Evolutionary conservation across 768 basidiomycete genomes (phyloP), one percentile per base, ranked within the genome.

Genomic region (Russula dissimulans): DNA sequence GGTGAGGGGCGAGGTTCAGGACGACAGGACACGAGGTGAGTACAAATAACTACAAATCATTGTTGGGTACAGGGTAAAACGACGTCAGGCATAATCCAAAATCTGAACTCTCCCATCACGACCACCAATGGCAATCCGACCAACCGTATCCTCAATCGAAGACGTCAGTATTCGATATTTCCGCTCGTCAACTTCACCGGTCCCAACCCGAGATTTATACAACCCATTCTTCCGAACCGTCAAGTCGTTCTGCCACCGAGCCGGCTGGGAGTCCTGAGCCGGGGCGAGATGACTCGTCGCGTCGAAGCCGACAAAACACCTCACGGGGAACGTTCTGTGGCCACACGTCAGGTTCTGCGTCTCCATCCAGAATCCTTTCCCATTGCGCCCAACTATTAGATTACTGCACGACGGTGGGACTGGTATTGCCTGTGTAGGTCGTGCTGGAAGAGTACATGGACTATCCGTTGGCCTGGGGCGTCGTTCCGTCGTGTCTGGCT

Each of bases 341-440:
- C 68, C 67, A 34, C 61, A 60, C 12, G 67, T 65, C 56, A 72
- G 46, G 59, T 73, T 73, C 54, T 69, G 68, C 38, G 73, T 74
- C 66, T 72, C 69, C 31, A 71, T 66, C 71, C 73, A 74, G 60
- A 71, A 66, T n/a, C 73, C 73, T 60, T 71, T 71, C 38, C 73
- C 73, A 56, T 68, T 71, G 29, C 63, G 63, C 15, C 71, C 67
- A 5, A 69, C 64, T 11, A 59, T 60, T 36, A 74, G 61, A 43
- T 66, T 61, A 48, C 65, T 58, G 61, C 64, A 68, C 4, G 73
- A 74, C 0, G 73, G 73, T 9, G 70, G 59, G 15, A 72, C 69
- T 10, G 47, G 47, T 38, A 69, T 53, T 14, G 62, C 59, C n/a
- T 62, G 64, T 8, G 72, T 62, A 31, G 63, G 65, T 10, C 51